These are phyloP conservation scores for Polyplosphaeria fusca DNA, from an alignment of 495 filamentous ascomycete genomes.

Conservation along the genomic window DNA sequence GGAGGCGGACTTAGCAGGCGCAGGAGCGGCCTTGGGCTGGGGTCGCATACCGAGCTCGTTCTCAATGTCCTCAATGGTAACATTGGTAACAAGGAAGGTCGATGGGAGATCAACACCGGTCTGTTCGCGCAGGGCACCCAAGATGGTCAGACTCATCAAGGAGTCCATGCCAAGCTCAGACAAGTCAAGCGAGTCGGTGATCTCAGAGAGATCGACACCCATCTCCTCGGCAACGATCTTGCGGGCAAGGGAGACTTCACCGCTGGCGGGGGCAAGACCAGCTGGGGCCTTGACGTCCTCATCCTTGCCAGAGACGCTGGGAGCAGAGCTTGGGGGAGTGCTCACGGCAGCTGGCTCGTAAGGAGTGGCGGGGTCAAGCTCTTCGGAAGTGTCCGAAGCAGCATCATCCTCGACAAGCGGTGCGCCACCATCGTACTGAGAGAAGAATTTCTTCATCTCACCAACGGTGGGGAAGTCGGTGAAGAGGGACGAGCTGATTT, in stretches of 20 bases:
- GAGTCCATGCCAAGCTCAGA: constrained; percentile 49
- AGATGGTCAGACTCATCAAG: constrained; percentile 47
- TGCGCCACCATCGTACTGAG: constrained; percentile 42
- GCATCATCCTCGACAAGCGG: constrained; percentile 33
- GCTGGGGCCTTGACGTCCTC: constrained; percentile 18
- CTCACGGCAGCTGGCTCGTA: constrained; percentile 33
- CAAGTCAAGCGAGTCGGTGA: constrained; percentile 43
- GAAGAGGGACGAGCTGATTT: constrained; percentile 46
- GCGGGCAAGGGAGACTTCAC: constrained; percentile 40
- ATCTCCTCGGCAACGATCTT: constrained; percentile 47
- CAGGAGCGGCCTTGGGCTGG: constrained; percentile 26
- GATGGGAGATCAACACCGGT: constrained; percentile 46
- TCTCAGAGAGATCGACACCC: constrained; percentile 45
- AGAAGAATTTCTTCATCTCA: constrained; percentile 48
- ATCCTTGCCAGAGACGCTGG: constrained; percentile 41
- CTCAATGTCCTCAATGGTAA: constrained; percentile 46
- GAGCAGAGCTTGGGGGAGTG: constrained; percentile 43
- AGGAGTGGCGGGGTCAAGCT: constrained; percentile 39
- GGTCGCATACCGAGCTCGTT: constrained; percentile 47
- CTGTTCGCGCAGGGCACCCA: constrained; percentile 45
- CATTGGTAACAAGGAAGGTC: constrained; percentile 44
- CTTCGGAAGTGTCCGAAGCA: constrained; percentile 38
- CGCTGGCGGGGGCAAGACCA: constrained; percentile 22
- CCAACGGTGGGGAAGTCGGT: constrained; percentile 45
- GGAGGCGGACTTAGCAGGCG: background rate